Evolutionary conservation across 257 asterid genomes (phyloP).

Genomic region (Hygrophila difformis): DNA sequence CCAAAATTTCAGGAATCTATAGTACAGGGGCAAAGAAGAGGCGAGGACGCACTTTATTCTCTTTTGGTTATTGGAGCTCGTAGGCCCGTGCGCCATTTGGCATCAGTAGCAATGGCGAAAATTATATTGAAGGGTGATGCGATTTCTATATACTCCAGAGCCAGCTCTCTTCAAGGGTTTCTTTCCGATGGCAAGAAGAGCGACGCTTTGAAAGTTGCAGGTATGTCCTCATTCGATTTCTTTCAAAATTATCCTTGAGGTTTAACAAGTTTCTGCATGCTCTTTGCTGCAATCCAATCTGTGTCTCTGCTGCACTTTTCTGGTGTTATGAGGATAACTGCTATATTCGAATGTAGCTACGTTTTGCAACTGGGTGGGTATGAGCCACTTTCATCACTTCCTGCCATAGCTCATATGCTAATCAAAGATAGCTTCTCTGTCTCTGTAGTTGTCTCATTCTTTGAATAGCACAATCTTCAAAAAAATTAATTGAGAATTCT

Average conservation of each 20-base stretch:
- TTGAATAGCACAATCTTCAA: too few relatives aligned
- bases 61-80: constrained; percentile 88
- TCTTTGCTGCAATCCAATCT: constrained; percentile 5
- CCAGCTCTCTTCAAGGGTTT: constrained; percentile 94
- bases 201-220: constrained; percentile 83
- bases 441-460: neutral
- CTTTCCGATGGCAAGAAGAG: constrained; percentile 87
- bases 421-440: neutral
- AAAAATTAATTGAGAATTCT: neutral
- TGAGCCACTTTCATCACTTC: too few relatives aligned
- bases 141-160: constrained; percentile 93
- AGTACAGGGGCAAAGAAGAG: constrained; percentile 74
- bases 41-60: constrained; percentile 91
- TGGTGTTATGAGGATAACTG: too few relatives aligned
- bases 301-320: neutral
- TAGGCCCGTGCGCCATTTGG: constrained; percentile 92
- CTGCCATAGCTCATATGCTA: too few relatives aligned
- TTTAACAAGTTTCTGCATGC: neutral
- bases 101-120: constrained; percentile 94
- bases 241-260: constrained; percentile 3
- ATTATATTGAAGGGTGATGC: constrained; percentile 72
- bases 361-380: constrained; percentile 2
- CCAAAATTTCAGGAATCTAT: constrained; percentile 61
- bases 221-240: constrained; percentile 34
- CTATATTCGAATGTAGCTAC: too few relatives aligned